phyloP scores from a whole-genome alignment of 768 basidiomycete genomes.

The Auricularia sp. region DNA sequence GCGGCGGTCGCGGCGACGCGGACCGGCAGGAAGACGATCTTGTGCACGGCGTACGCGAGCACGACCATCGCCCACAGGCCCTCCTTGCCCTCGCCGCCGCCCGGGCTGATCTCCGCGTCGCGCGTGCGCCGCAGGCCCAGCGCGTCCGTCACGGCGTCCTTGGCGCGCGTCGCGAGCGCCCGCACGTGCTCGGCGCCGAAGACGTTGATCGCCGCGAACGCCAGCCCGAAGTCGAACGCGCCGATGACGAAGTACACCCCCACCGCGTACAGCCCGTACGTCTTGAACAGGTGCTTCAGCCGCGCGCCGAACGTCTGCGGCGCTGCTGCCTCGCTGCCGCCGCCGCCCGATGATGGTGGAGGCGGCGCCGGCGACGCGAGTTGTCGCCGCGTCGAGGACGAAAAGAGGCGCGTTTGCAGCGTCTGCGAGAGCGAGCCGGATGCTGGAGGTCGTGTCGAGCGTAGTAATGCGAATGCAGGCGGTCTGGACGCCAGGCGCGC shows the following conservation, averaged over 20 bases:
- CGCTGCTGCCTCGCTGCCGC: not conserved
- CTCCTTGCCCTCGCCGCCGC: constrained; percentile 30
- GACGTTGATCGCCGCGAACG: constrained; percentile 74
- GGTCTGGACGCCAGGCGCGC: not conserved
- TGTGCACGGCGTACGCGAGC: constrained; percentile 92
- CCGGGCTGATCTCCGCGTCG: constrained; percentile 41
- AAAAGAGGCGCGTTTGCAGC: not conserved
- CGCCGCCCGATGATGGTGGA: not conserved
- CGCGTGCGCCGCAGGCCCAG: constrained; percentile 38
- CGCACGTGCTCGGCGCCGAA: constrained; percentile 88
- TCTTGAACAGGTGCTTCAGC: constrained; percentile 73
- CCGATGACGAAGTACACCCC: constrained; percentile 75
- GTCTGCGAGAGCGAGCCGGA: not conserved
- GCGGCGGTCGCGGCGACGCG: constrained; percentile 82
- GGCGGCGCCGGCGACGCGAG: not conserved
- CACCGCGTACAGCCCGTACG: constrained; percentile 93
- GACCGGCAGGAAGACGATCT: constrained; percentile 83
- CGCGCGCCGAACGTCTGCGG: constrained; percentile 42
- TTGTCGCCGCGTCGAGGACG: not conserved
- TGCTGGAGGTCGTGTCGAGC: not conserved
- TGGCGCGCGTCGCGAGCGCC: constrained; percentile 34
- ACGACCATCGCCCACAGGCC: constrained; percentile 87
- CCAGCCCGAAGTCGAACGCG: constrained; percentile 71
- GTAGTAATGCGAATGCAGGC: not conserved
- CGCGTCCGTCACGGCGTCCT: constrained; percentile 38